Percentiles rank a stretch among this genome's conserved stretches.
These are phyloP conservation scores for Nicotiana attenuata DNA, from an alignment of 257 asterid genomes.

Conservation along the genomic window DNA sequence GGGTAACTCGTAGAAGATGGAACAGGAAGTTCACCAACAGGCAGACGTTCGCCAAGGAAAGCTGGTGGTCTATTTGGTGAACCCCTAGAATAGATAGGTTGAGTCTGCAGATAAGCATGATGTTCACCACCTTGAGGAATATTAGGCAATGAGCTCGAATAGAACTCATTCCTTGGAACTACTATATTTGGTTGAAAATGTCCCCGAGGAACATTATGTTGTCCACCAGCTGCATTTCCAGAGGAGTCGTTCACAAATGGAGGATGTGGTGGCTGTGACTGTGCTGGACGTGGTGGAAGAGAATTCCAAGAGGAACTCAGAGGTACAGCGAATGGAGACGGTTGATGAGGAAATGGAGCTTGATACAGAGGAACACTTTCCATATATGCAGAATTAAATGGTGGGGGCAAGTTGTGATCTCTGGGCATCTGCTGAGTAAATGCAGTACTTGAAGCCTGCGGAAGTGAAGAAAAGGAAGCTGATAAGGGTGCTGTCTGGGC, in stretches of 20 bases:
- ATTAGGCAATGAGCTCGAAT: constrained; percentile 33
- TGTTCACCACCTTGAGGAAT: constrained; percentile 37
- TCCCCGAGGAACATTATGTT: constrained; percentile 28
- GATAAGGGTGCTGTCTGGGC: constrained; percentile 26
- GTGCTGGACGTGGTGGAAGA: constrained; percentile 47
- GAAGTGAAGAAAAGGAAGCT: constrained; percentile 31
- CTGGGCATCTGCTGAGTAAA: constrained; percentile 33
- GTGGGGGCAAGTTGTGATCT: constrained; percentile 27
- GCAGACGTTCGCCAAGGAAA: constrained; percentile 36
- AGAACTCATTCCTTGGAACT: constrained; percentile 37
- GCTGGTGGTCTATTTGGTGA: constrained; percentile 35
- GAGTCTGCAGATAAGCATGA: constrained; percentile 33
- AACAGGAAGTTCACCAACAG: constrained; percentile 29
- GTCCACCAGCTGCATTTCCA: constrained; percentile 22
- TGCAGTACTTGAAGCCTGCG: constrained; percentile 31
- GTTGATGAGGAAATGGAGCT: constrained; percentile 49
- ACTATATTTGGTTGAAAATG: constrained; percentile 39
- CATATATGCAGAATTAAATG: constrained; percentile 20
- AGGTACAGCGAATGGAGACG: constrained; percentile 41
- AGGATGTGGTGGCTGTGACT: constrained; percentile 28
- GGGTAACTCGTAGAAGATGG: constrained; percentile 28
- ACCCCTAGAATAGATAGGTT: constrained; percentile 25
- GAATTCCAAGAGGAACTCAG: constrained; percentile 41
- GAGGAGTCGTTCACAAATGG: constrained; percentile 17
- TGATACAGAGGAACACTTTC: constrained; percentile 37